Evolutionary conservation across 306 rosid genomes (phyloP).

Genomic region (Begonia peltatifolia): DNA sequence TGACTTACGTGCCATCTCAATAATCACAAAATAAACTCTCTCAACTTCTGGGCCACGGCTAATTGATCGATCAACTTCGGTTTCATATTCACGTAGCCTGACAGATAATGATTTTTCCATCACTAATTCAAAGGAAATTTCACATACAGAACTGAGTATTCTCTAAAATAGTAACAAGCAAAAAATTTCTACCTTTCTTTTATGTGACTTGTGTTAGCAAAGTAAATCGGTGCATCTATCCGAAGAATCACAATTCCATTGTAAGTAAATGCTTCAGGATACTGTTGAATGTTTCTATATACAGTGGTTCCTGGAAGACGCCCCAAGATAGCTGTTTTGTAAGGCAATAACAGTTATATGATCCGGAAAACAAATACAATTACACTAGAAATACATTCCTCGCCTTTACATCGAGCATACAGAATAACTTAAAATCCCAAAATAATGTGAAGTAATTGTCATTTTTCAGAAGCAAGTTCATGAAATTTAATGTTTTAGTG

Average conservation of each 20-base stretch:
- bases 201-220: constrained; percentile 77
- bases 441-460: not conserved
- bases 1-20: constrained; percentile 97
- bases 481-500: too few species aligned
- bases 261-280: constrained; percentile 91
- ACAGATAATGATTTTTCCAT: too few species aligned
- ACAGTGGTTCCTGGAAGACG: constrained; percentile 98
- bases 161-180: constrained; percentile 5
- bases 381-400: not conserved
- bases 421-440: too few species aligned
- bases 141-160: too few species aligned
- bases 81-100: constrained; percentile 92
- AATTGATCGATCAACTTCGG: constrained; percentile 44
- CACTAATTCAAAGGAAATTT: too few species aligned
- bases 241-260: constrained; percentile 95
- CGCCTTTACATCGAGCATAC: too few species aligned
- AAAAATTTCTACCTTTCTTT: constrained; percentile 61
- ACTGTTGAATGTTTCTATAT: constrained; percentile 72
- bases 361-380: constrained; percentile 1
- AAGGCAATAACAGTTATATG: constrained; percentile 14
- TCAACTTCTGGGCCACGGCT: constrained; percentile 87
- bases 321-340: constrained; percentile 84
- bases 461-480: too few species aligned
- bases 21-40: constrained; percentile 70
- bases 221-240: constrained; percentile 86